These are phyloP conservation scores for Pleurotus eryngii DNA, from an alignment of 768 basidiomycete genomes.

Conservation along the genomic window DNA sequence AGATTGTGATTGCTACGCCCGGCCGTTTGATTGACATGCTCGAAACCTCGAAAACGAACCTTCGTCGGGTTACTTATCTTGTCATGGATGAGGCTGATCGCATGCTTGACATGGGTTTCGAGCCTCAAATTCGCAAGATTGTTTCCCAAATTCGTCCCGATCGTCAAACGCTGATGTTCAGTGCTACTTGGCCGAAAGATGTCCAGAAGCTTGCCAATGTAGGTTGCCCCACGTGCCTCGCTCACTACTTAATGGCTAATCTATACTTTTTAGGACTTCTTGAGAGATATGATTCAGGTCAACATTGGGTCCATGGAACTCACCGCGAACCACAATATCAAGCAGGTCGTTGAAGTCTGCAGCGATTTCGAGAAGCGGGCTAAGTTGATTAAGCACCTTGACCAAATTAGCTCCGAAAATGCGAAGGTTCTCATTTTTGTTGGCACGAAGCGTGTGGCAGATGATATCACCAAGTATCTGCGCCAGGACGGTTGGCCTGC, in stretches of 20 bases:
- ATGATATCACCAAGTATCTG: slow-evolving; percentile 97
- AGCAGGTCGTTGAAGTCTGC: slow-evolving; percentile 94
- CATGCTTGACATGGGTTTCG: slow-evolving; percentile 99
- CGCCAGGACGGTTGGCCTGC: slow-evolving; percentile 99
- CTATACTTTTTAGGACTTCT: slow-evolving; percentile 69
- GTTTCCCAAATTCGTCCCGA: slow-evolving; percentile 97
- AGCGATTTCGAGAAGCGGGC: slow-evolving; percentile 97
- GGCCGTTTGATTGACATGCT: slow-evolving; percentile 99
- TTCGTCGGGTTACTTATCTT: slow-evolving; percentile 93
- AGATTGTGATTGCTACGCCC: slow-evolving; percentile 99
- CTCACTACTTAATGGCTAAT: slow-evolving; percentile 1
- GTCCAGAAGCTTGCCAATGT: slow-evolving; percentile 96
- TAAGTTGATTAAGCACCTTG: slow-evolving; percentile 95
- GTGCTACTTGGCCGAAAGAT: slow-evolving; percentile 99
- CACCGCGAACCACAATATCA: slow-evolving; percentile 97
- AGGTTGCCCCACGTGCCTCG: slow-evolving; percentile 12
- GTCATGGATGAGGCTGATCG: slow-evolving; percentile 99
- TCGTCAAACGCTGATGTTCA: slow-evolving; percentile 98
- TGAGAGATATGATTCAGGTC: slow-evolving; percentile 95
- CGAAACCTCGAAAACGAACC: slow-evolving; percentile 93
- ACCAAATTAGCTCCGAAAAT: slow-evolving; percentile 93
- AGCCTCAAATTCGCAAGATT: slow-evolving; percentile 98
- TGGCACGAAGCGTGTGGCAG: slow-evolving; percentile 95
- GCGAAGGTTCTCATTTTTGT: slow-evolving; percentile 99
- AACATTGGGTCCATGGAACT: slow-evolving; percentile 99